Evolutionary conservation across 441 rosid genomes (phyloP).

Genomic region (Populus hybrid): DNA sequence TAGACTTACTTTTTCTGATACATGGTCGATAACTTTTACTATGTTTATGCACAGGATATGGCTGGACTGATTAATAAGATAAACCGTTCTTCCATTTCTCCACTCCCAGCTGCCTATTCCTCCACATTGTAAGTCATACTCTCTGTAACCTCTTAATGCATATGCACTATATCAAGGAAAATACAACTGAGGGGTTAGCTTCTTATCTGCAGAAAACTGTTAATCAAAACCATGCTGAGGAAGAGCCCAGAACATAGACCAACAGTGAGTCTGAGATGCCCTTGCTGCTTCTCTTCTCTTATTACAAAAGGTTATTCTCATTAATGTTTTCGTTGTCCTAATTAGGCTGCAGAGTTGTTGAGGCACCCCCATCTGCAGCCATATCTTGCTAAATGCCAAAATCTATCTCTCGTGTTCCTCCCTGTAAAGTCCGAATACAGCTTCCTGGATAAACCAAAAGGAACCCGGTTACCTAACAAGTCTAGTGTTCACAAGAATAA

Average conservation of each 20-base stretch:
- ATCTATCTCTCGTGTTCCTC: constrained; percentile 50
- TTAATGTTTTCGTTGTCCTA: background rate
- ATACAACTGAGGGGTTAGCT: background rate
- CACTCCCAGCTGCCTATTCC: constrained; percentile 58
- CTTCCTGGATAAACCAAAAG: constrained; percentile 40
- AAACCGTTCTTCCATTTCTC: constrained; percentile 60
- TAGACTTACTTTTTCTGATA: background rate
- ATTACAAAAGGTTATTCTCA: background rate
- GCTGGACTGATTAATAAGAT: constrained; percentile 63
- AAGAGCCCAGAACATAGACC: constrained; percentile 74
- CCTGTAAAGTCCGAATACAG: constrained; percentile 45
- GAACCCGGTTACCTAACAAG: constrained; percentile 16
- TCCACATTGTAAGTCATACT: constrained; percentile 47
- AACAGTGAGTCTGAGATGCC: constrained; percentile 37
- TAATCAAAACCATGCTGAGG: constrained; percentile 64
- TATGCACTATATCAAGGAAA: background rate
- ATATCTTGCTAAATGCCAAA: constrained; percentile 51
- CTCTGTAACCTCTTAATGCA: background rate
- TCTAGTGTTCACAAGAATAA: constrained; percentile 6
- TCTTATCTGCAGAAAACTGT: constrained; percentile 45
- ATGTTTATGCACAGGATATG: constrained; percentile 44
- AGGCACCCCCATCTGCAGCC: constrained; percentile 58
- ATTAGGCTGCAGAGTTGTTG: constrained; percentile 60
- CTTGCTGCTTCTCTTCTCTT: background rate
- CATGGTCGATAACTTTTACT: background rate